Evolutionary conservation across 140 eudicot genomes (phyloP), one percentile per base, ranked within the genome.

Genomic region (Bidens hawaiensis): DNA sequence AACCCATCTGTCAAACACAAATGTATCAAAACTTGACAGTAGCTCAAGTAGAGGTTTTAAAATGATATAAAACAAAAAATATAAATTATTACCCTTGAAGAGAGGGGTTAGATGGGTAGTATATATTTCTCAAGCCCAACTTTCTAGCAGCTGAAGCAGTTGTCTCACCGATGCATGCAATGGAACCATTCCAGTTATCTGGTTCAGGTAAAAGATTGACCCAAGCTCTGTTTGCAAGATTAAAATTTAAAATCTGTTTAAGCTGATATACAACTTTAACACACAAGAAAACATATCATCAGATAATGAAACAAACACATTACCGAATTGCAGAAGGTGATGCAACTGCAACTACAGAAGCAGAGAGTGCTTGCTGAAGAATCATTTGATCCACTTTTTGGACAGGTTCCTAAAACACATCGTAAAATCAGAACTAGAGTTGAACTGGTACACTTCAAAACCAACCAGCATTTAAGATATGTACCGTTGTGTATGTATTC

Each of bases 251-350:
- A 66, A 23, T 56, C 13, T 23, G 17, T 21, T 46, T 48, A 66
- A 57, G 47, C 63, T 67, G 47, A 61, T 28, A 57, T 48, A 47
- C 17, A 16, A 13, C 19, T 43, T 43, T 18, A 28, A 14, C 11
- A 45, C 18, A 46, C n/a, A 45, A 23, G 1, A 17, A 34, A 27
- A 28, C 8, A 58, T 18, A 17, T 58, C 36, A 74, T 50, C 34
- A 66, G 23, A 62, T 33, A 30, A 55, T 6, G 34, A 52, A 60
- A 54, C 21, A 25, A 51, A 46, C 22, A 65, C 40, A 24, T 41
- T 82, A 90, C 96, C 97, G 81, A 55, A 87, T 17, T 68, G 97
- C 90, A 62, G 97, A 90, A 77, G 97, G 95, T 13, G 97, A 90
- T 15, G 95, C 97, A 24, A 86, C 89, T 52, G 95, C 85, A 69